These are phyloP conservation scores for Didymella arachidicola DNA, from an alignment of 2,329 filamentous ascomycete genomes.

Conservation along the genomic window DNA sequence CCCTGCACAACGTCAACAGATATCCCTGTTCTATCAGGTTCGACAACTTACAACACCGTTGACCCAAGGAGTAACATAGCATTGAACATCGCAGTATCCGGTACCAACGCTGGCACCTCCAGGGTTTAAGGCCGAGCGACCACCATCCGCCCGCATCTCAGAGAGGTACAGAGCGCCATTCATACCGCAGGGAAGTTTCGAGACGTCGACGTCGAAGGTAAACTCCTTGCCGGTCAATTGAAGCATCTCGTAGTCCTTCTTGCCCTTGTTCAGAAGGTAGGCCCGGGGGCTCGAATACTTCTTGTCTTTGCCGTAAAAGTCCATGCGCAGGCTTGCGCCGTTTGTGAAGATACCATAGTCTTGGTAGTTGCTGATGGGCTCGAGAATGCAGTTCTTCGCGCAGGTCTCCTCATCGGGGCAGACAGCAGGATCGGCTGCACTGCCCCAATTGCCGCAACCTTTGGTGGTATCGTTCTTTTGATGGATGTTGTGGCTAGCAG, in stretches of 20 bases:
- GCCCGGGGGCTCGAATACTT: conserved; percentile 60
- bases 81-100: conserved; percentile 62
- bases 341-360: conserved; percentile 63
- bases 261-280: conserved; percentile 68
- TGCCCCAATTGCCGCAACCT: conserved; percentile 47
- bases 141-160: conserved; percentile 51
- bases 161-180: conserved; percentile 52
- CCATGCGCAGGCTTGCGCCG: conserved; percentile 59
- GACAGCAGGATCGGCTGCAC: conserved; percentile 51
- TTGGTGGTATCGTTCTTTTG: conserved; percentile 48
- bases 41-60: conserved; percentile 45
- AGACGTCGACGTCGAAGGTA: conserved; percentile 73
- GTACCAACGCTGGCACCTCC: conserved; percentile 68
- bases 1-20: conserved; percentile 51
- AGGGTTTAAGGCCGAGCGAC: conserved; percentile 45
- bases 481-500: conserved; percentile 55
- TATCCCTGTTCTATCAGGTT: conserved; percentile 27
- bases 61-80: conserved; percentile 53
- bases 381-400: conserved; percentile 64
- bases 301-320: conserved; percentile 50
- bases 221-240: conserved; percentile 72
- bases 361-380: conserved; percentile 62
- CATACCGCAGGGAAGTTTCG: conserved; percentile 53
- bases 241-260: conserved; percentile 70
- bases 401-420: conserved; percentile 61